A percentile compares a stretch with the other conserved stretches of the same genome.
These are phyloP conservation scores for Neofusicoccum cordaticola DNA, from an alignment of 2,329 filamentous ascomycete genomes.

Conservation along the genomic window DNA sequence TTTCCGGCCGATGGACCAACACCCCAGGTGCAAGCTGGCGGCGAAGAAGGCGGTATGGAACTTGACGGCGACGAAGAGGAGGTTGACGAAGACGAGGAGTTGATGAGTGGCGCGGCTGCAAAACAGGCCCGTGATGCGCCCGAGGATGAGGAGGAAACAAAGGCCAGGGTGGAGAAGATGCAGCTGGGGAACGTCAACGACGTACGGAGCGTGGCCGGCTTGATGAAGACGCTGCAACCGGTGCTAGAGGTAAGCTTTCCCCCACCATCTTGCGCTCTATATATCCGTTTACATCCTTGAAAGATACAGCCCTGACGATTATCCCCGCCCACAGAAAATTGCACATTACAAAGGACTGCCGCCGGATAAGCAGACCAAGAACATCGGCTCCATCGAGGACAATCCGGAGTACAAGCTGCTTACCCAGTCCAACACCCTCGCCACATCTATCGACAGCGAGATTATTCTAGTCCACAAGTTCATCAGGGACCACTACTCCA, in stretches of 20 bases:
- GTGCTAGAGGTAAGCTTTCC: slow-evolving; percentile 61
- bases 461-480: slow-evolving; percentile 94
- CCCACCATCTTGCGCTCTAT: slow-evolving; percentile 43
- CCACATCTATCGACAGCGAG: slow-evolving; percentile 89
- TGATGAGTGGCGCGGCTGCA: slow-evolving; percentile 45
- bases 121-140: slow-evolving; percentile 47
- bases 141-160: slow-evolving; percentile 66
- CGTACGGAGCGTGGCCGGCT: slow-evolving; percentile 71
- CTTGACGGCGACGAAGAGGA: slow-evolving; percentile 61
- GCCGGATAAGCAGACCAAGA: slow-evolving; percentile 60
- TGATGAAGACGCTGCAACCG: slow-evolving; percentile 80
- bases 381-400: slow-evolving; percentile 78
- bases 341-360: slow-evolving; percentile 69
- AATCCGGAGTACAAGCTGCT: slow-evolving; percentile 88
- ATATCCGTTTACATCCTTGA: slow-evolving; percentile 17
- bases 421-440: slow-evolving; percentile 83
- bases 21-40: slow-evolving; percentile 20
- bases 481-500: slow-evolving; percentile 91
- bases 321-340: slow-evolving; percentile 70
- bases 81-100: slow-evolving; percentile 60
- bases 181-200: slow-evolving; percentile 64
- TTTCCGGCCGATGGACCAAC: slow-evolving; percentile 22
- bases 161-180: slow-evolving; percentile 81
- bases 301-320: slow-evolving; percentile 63
- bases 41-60: slow-evolving; percentile 46